phyloP scores from a whole-genome alignment of 2,329 filamentous ascomycete genomes.

The Corinectria fuckeliana region DNA sequence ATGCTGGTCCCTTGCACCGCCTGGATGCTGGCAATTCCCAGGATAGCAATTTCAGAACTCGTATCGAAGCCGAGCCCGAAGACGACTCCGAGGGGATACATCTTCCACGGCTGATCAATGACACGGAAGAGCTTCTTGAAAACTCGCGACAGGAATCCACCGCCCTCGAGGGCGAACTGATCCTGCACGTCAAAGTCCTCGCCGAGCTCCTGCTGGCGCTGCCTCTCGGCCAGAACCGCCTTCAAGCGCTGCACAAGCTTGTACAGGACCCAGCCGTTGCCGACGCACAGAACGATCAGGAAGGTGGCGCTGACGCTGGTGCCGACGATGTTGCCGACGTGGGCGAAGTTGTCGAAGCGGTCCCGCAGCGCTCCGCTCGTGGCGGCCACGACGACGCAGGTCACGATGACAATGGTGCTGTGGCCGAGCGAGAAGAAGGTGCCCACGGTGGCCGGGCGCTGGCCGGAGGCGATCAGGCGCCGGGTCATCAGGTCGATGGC shows the following conservation, averaged over 20 bases:
- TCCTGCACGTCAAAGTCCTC: constrained; percentile 40
- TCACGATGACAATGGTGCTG: constrained; percentile 90
- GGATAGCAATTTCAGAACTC: constrained; percentile 87
- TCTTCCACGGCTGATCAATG: constrained; percentile 85
- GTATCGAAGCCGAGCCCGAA: constrained; percentile 97
- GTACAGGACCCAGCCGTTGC: constrained; percentile 86
- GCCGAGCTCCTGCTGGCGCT: constrained; percentile 26
- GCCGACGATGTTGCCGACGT: constrained; percentile 86
- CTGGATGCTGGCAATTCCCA: constrained; percentile 90
- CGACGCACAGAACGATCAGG: constrained; percentile 79
- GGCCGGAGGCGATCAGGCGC: constrained; percentile 82
- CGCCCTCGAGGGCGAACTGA: constrained; percentile 75
- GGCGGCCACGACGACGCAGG: constrained; percentile 89
- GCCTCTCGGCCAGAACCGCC: constrained; percentile 57
- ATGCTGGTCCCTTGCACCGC: constrained; percentile 85
- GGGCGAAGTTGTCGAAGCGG: constrained; percentile 80
- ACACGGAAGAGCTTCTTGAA: constrained; percentile 80
- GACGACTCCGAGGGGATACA: constrained; percentile 88
- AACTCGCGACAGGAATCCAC: constrained; percentile 74
- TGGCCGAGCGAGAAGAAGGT: constrained; percentile 95
- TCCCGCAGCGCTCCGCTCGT: constrained; percentile 84
- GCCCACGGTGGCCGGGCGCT: constrained; percentile 87
- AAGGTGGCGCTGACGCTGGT: constrained; percentile 86
- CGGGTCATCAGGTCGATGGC: constrained; percentile 97
- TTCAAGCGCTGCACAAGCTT: constrained; percentile 75